phyloP scores from a whole-genome alignment of 2,329 filamentous ascomycete genomes.

The Cercospora sp. region DNA sequence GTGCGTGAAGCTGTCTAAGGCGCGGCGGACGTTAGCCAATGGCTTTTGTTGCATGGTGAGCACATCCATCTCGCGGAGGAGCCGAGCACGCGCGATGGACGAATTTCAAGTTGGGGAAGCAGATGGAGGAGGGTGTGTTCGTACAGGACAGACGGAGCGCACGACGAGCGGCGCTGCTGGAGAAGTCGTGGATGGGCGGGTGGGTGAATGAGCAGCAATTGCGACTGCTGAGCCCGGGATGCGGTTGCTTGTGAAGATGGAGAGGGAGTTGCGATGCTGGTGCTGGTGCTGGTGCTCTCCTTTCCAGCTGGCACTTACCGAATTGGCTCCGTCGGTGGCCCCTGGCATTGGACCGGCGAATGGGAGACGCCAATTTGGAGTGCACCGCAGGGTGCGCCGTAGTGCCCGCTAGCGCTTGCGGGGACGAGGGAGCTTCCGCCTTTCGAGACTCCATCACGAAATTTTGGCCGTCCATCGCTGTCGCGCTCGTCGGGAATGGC shows the following conservation, averaged over 20 bases:
- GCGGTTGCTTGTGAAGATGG: background rate
- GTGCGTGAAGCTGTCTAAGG: conserved; percentile 10
- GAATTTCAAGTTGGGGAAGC: background rate
- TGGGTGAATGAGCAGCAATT: conserved; percentile 8
- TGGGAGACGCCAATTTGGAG: conserved; percentile 5
- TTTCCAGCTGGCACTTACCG: conserved; percentile 26
- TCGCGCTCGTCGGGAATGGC: background rate
- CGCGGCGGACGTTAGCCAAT: conserved; percentile 15
- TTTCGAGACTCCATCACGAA: conserved; percentile 18
- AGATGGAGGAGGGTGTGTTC: background rate
- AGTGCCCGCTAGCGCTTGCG: conserved; percentile 14
- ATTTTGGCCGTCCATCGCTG: conserved; percentile 18
- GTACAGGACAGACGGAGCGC: background rate
- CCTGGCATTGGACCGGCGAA: conserved; percentile 10
- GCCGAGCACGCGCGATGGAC: conserved; percentile 9
- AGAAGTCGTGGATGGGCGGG: background rate
- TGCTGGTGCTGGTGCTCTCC: conserved; percentile 12
- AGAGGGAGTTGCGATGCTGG: background rate
- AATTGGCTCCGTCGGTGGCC: conserved; percentile 18
- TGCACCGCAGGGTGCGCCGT: conserved; percentile 6
- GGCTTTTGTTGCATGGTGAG: conserved; percentile 7
- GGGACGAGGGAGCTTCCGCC: conserved; percentile 17
- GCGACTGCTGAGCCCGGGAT: conserved; percentile 10
- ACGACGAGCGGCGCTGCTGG: conserved; percentile 2
- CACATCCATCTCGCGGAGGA: conserved; percentile 6